Percentiles rank a stretch among this genome's conserved stretches.
These are phyloP conservation scores for Phlegmacium glaucopus DNA, from an alignment of 768 basidiomycete species.

Conservation along the genomic window DNA sequence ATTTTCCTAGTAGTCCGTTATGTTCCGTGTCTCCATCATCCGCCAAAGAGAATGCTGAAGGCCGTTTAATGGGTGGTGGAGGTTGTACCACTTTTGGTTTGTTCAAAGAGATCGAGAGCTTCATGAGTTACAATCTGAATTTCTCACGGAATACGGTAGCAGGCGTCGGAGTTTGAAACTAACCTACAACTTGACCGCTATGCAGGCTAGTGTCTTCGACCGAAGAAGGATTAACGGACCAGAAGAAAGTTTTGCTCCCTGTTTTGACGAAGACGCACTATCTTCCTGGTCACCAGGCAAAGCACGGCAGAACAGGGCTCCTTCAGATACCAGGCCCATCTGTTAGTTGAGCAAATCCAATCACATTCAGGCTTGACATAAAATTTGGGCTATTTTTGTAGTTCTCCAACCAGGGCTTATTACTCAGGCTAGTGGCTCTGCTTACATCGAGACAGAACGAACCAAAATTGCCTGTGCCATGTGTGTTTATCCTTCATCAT, in stretches of 20 bases:
- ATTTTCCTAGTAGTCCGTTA: constrained; percentile 38
- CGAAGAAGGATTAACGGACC: constrained; percentile 89
- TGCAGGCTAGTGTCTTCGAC: constrained; percentile 63
- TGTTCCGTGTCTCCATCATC: constrained; percentile 62
- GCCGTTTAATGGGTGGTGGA: constrained; percentile 46
- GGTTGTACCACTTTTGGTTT: constrained; percentile 53
- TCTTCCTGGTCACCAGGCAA: constrained; percentile 30
- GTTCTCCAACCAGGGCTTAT: constrained; percentile 90
- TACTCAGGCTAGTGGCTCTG: constrained; percentile 92
- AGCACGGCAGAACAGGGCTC: constrained; percentile 47
- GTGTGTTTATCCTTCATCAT: constrained; percentile 44
- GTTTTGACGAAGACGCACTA: constrained; percentile 43
- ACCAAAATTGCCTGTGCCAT: constrained; percentile 97
- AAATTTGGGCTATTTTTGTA: constrained; percentile 29
- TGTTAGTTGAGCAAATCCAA: constrained; percentile 48
- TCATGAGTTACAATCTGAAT: too few relatives aligned
- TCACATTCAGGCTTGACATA: constrained; percentile 5
- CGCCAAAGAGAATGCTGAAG: constrained; percentile 59
- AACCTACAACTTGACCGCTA: constrained; percentile 1
- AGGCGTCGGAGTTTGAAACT: constrained; percentile 33
- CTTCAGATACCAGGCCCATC: constrained; percentile 77
- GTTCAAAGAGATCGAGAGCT: constrained; percentile 85
- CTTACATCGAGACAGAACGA: constrained; percentile 89
- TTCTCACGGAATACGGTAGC: too few relatives aligned
- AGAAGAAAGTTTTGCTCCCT: constrained; percentile 71